These are phyloP conservation scores for Capsella rubella DNA, from an alignment of 441 rosid genomes.

Conservation along the genomic window DNA sequence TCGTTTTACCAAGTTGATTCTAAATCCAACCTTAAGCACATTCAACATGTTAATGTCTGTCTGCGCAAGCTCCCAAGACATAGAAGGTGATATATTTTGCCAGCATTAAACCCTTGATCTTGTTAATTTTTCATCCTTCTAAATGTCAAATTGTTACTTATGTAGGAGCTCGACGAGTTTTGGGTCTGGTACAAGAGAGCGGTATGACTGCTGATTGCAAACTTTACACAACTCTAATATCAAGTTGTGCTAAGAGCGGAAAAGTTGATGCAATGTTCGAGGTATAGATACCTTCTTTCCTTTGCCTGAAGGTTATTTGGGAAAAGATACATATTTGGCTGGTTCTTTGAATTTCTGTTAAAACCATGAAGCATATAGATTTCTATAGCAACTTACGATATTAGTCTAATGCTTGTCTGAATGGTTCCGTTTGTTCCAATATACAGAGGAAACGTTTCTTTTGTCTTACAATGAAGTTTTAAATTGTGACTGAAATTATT, in stretches of 20 bases:
- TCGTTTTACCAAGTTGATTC: constrained; percentile 79
- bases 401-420: constrained; percentile 10
- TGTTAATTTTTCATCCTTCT: constrained; percentile 26
- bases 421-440: background rate
- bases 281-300: constrained; percentile 54
- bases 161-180: constrained; percentile 80
- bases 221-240: constrained; percentile 90
- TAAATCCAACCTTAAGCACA: constrained; percentile 88
- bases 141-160: constrained; percentile 37
- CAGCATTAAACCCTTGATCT: constrained; percentile 9
- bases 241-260: constrained; percentile 92
- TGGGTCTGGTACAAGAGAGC: constrained; percentile 69
- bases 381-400: constrained; percentile 5
- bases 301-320: constrained; percentile 34
- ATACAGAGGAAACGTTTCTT: background rate
- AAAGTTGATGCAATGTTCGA: constrained; percentile 97
- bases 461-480: background rate
- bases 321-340: background rate
- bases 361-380: constrained; percentile 2
- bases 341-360: constrained; percentile 8
- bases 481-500: constrained; percentile 10
- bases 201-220: constrained; percentile 83
- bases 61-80: constrained; percentile 79
- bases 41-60: constrained; percentile 96
- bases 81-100: constrained; percentile 58